phyloP scores from a whole-genome alignment of 768 basidiomycete species.

The Trametopsis cervina region DNA sequence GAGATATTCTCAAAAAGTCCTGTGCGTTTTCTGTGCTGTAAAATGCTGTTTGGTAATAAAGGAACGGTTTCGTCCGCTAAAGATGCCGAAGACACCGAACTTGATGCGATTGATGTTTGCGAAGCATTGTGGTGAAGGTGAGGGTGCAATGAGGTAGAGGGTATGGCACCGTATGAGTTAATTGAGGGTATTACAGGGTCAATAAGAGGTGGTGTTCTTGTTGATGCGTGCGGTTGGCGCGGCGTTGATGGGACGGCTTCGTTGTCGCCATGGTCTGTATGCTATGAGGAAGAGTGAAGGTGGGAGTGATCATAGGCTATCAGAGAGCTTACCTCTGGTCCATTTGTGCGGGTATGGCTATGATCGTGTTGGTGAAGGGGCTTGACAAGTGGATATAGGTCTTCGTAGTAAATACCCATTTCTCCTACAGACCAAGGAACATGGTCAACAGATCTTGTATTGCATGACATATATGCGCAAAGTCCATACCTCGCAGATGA shows the following conservation, averaged over 20 bases:
- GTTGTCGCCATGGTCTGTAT: background rate
- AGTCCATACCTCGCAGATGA: constrained; percentile 42
- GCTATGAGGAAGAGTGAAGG: too few species aligned
- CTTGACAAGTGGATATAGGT: constrained; percentile 48
- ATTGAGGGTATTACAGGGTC: constrained; percentile 38
- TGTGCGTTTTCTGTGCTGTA: background rate
- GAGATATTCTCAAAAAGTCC: constrained; percentile 17
- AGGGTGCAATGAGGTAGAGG: constrained; percentile 14
- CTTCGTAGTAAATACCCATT: constrained; percentile 54
- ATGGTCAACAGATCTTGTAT: background rate
- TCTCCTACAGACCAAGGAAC: constrained; percentile 38
- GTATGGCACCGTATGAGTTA: constrained; percentile 45
- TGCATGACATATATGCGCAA: background rate
- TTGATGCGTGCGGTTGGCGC: background rate
- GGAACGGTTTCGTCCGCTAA: constrained; percentile 24
- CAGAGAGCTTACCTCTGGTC: too few species aligned
- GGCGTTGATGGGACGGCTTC: background rate
- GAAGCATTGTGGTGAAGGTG: background rate
- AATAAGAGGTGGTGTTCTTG: background rate
- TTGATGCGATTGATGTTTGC: constrained; percentile 6
- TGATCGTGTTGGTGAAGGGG: constrained; percentile 39
- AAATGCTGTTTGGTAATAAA: constrained; percentile 28
- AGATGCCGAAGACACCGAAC: constrained; percentile 12
- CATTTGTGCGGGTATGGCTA: background rate
- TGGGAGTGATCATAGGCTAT: too few species aligned